phyloP scores from a whole-genome alignment of 208 protist genomes.

The Leishmania arabica region DNA sequence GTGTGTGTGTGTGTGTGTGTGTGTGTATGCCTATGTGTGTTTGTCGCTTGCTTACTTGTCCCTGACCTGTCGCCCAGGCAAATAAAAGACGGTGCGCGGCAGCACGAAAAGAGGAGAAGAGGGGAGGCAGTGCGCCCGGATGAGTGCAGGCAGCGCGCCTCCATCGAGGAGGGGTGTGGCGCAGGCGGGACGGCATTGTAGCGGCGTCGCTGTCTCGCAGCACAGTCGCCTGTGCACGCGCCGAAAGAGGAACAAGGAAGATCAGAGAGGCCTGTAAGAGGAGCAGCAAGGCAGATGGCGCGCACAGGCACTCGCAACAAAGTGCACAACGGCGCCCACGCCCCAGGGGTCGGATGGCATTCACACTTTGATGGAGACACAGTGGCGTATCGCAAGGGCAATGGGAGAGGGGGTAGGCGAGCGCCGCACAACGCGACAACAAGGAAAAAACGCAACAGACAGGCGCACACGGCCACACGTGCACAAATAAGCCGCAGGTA shows the following conservation, averaged over 20 bases:
- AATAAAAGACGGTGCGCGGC: not conserved
- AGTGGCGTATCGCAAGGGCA: not conserved
- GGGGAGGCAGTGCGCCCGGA: not conserved
- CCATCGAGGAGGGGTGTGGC: too few relatives aligned
- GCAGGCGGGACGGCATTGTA: not conserved
- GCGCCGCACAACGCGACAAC: not conserved
- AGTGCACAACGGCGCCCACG: not conserved
- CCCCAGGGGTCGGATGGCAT: not conserved
- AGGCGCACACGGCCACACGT: not conserved
- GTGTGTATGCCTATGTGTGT: slow-evolving; percentile 1
- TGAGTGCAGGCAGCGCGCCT: not conserved
- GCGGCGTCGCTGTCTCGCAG: not conserved
- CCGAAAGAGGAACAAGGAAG: too few relatives aligned
- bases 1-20: not conserved
- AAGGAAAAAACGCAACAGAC: too few relatives aligned
- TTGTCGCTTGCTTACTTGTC: not conserved
- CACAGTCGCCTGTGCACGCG: not conserved
- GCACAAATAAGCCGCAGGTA: not conserved
- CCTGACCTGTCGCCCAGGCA: not conserved
- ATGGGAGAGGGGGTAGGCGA: not conserved
- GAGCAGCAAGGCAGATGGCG: not conserved
- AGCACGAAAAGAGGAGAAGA: not conserved
- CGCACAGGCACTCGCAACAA: not conserved
- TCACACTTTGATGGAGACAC: not conserved
- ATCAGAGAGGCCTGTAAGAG: too few relatives aligned